These are phyloP conservation scores for Fusarium stilboides DNA, from an alignment of 2,329 filamentous ascomycete species.

Conservation along the genomic window DNA sequence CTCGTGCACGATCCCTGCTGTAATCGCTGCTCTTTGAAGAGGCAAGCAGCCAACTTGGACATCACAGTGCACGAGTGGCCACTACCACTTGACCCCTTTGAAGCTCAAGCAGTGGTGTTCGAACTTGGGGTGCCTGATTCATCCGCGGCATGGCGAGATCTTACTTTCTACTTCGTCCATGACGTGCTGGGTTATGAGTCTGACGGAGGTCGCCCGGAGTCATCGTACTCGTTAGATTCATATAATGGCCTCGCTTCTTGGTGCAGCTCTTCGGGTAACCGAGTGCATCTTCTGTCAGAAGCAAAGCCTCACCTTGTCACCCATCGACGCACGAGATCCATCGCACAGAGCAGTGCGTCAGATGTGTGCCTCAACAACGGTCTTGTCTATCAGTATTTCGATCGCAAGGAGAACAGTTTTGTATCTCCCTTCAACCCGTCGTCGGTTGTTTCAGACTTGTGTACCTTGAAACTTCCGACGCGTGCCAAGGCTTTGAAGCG, in stretches of 20 bases:
- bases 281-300: constrained; percentile 42
- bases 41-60: constrained; percentile 54
- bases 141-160: constrained; percentile 66
- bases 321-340: constrained; percentile 9
- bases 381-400: constrained; percentile 41
- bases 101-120: constrained; percentile 66
- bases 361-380: constrained; percentile 48
- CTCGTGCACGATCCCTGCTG: constrained; percentile 49
- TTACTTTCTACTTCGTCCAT: constrained; percentile 59
- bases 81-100: constrained; percentile 54
- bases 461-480: constrained; percentile 36
- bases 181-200: constrained; percentile 54
- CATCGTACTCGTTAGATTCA: constrained; percentile 7
- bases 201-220: rapidly evolving
- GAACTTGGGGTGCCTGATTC: constrained; percentile 63
- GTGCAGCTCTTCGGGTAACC: not conserved
- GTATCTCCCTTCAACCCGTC: not conserved
- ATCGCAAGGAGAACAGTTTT: constrained; percentile 5
- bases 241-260: constrained; percentile 27
- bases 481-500: constrained; percentile 19
- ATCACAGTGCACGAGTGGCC: constrained; percentile 73
- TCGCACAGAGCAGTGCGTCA: constrained; percentile 3
- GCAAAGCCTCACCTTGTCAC: constrained; percentile 37
- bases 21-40: constrained; percentile 54
- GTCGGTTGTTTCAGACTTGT: constrained; percentile 5